phyloP scores from a whole-genome alignment of 1,284 basidiomycete genomes.

The Coniophora puteana region DNA sequence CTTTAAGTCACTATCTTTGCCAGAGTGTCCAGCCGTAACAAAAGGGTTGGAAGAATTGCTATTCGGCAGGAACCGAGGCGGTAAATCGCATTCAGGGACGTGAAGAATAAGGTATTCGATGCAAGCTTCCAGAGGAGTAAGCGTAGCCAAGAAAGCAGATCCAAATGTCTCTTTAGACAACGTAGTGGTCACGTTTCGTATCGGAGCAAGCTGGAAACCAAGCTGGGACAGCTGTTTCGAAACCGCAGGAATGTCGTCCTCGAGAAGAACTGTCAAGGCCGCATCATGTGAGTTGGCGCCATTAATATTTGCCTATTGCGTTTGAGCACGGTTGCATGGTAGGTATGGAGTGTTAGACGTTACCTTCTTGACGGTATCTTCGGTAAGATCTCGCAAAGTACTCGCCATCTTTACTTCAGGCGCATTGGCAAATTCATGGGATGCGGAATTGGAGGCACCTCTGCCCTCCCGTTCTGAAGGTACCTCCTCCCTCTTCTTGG shows the following conservation, averaged over 20 bases:
- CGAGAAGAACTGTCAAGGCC: constrained; percentile 40
- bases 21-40: constrained; percentile 57
- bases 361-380: constrained; percentile 80
- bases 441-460: constrained; percentile 13
- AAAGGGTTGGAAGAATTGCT: constrained; percentile 69
- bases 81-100: constrained; percentile 77
- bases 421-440: constrained; percentile 57
- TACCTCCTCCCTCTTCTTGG: constrained; percentile 39
- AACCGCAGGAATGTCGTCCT: constrained; percentile 39
- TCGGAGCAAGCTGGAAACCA: constrained; percentile 55
- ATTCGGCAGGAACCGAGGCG: constrained; percentile 55
- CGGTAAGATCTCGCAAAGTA: constrained; percentile 75
- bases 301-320: constrained; percentile 6
- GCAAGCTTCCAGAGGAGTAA: constrained; percentile 59
- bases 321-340: background rate
- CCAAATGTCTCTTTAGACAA: constrained; percentile 53
- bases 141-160: constrained; percentile 43
- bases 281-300: constrained; percentile 25
- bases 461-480: constrained; percentile 2
- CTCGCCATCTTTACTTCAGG: constrained; percentile 88
- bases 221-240: constrained; percentile 46
- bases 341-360: constrained; percentile 8
- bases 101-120: constrained; percentile 76
- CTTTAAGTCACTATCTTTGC: constrained; percentile 62
- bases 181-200: constrained; percentile 45